Conservation (phyloP, 495 filamentous ascomycete genomes). For the Trichoderma erinaceum region DNA sequence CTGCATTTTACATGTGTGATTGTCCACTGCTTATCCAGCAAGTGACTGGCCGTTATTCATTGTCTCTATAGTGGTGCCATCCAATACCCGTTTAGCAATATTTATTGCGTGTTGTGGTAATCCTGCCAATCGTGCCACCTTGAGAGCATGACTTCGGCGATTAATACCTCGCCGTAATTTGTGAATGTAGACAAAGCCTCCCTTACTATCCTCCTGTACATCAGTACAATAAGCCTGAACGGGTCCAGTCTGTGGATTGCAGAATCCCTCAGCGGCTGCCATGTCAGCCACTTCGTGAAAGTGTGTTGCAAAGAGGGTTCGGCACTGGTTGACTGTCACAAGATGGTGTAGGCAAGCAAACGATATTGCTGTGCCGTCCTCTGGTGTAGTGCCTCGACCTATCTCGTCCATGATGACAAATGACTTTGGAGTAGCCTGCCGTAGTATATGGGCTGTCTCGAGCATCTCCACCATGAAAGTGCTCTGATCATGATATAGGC, state of each 20-base stretch:
- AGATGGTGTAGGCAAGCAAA: slow-evolving; percentile 84
- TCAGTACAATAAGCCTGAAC: slow-evolving; percentile 87
- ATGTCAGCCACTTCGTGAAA: slow-evolving; percentile 84
- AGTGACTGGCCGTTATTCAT: background rate
- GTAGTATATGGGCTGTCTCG: slow-evolving; percentile 65
- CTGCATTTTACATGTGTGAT: background rate
- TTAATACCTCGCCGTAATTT: slow-evolving; percentile 77
- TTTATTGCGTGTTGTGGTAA: slow-evolving; percentile 55
- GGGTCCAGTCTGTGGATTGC: slow-evolving; percentile 40
- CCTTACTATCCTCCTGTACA: slow-evolving; percentile 59
- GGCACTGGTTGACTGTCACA: slow-evolving; percentile 64
- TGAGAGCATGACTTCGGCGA: slow-evolving; percentile 79
- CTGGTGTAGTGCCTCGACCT: slow-evolving; percentile 85
- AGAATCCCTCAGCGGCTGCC: slow-evolving; percentile 31
- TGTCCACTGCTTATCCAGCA: background rate
- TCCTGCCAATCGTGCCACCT: slow-evolving; percentile 83
- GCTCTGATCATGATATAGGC: slow-evolving; percentile 83
- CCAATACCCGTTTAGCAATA: slow-evolving; percentile 45
- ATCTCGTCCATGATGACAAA: slow-evolving; percentile 99
- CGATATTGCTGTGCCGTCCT: slow-evolving; percentile 83
- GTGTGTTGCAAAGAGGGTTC: slow-evolving; percentile 89
- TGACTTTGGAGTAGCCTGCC: slow-evolving; percentile 57
- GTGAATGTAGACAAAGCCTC: slow-evolving; percentile 81
- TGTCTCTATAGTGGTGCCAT: slow-evolving; percentile 16
- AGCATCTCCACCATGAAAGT: slow-evolving; percentile 94